Conservation (phyloP, 495 filamentous ascomycete genomes). For the Hypoxylon subgilvum region DNA sequence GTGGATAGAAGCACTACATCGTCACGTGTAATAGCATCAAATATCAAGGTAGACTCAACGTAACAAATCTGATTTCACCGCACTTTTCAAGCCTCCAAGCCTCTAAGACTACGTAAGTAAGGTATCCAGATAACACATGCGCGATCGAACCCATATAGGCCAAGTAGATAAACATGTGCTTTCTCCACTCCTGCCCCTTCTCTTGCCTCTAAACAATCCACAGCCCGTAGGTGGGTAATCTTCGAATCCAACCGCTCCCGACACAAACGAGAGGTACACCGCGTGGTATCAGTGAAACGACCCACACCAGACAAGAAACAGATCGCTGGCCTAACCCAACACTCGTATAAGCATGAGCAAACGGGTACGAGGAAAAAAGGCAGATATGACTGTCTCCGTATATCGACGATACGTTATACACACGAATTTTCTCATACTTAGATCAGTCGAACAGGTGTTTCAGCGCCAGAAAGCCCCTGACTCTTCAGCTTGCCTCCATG, state of each 20-base stretch:
- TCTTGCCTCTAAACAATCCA: not conserved
- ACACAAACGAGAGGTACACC: conserved; percentile 7
- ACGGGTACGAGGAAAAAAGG: too few relatives aligned
- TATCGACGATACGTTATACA: conserved; percentile 13
- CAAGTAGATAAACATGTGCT: not conserved
- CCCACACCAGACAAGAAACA: not conserved
- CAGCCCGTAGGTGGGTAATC: conserved; percentile 3
- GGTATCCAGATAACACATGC: too few relatives aligned
- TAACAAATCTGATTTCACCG: not conserved
- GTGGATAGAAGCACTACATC: too few relatives aligned
- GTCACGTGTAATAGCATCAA: not conserved
- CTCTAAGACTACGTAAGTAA: not conserved
- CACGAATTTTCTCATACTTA: conserved; percentile 7
- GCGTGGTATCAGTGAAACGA: conserved; percentile 23
- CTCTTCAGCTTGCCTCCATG: conserved; percentile 1
- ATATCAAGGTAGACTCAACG: not conserved
- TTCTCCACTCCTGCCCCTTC: not conserved
- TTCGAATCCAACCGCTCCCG: conserved; percentile 8
- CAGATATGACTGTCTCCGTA: too few relatives aligned
- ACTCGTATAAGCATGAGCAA: too few relatives aligned
- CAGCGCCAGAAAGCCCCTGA: conserved; percentile 4
- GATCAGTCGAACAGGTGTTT: too few relatives aligned
- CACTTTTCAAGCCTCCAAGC: not conserved
- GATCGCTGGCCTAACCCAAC: not conserved
- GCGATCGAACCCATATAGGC: too few relatives aligned